phyloP scores from a whole-genome alignment of 2,329 filamentous ascomycete genomes.

The Paraphoma chrysanthemicola region DNA sequence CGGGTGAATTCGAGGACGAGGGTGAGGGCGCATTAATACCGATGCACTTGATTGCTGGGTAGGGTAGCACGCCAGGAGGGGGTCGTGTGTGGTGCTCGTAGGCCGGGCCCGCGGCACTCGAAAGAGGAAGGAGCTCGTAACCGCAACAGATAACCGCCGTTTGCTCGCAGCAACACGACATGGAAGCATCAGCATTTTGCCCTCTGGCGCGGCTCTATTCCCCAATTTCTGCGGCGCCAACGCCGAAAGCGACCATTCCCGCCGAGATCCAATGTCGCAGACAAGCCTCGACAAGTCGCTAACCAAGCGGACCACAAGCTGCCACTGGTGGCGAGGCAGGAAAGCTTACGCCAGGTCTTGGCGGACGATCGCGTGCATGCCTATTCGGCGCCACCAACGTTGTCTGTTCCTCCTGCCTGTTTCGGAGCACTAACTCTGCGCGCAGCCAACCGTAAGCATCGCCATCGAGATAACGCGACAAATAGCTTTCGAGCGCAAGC shows the following conservation, averaged over 20 bases:
- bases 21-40: slow-evolving; percentile 4
- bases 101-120: slow-evolving; percentile 11
- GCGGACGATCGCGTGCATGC: not conserved
- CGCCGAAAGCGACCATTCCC: slow-evolving; percentile 11
- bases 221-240: slow-evolving; percentile 12
- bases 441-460: not conserved
- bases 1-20: slow-evolving; percentile 1
- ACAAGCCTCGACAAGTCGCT: slow-evolving; percentile 25
- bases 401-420: slow-evolving; percentile 1
- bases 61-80: slow-evolving; percentile 18
- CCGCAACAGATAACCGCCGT: slow-evolving; percentile 13
- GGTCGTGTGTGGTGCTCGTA: slow-evolving; percentile 13
- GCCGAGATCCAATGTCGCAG: slow-evolving; percentile 15
- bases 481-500: not conserved
- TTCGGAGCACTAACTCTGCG: not conserved
- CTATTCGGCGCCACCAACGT: slow-evolving; percentile 6
- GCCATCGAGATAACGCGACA: slow-evolving; percentile 2
- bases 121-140: slow-evolving; percentile 27
- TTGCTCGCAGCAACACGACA: slow-evolving; percentile 16
- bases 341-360: slow-evolving; percentile 5
- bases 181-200: slow-evolving; percentile 29
- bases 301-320: slow-evolving; percentile 12
- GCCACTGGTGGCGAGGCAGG: slow-evolving; percentile 4
- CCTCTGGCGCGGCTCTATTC: slow-evolving; percentile 21
- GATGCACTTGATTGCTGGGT: slow-evolving; percentile 3